phyloP scores from a whole-genome alignment of 2,329 filamentous ascomycete genomes.

The Aspergillus ochraceoroseus region DNA sequence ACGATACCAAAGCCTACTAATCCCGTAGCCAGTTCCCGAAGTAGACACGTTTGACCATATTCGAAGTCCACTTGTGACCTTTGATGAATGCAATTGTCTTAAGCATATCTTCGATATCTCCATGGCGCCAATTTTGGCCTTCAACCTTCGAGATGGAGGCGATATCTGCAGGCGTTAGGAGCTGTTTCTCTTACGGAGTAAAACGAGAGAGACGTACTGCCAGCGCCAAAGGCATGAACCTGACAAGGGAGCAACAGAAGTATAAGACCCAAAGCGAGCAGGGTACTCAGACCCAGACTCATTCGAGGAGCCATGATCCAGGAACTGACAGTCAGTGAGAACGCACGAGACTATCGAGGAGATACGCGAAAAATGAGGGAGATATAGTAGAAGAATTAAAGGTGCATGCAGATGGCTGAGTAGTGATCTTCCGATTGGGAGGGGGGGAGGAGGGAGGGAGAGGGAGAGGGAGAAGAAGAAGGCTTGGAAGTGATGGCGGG shows the following conservation, averaged over 20 bases:
- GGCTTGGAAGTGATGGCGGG: background rate
- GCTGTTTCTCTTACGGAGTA: background rate
- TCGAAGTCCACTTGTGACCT: conserved; percentile 78
- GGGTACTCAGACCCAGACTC: conserved; percentile 28
- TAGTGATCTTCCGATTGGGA: background rate
- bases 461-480: background rate
- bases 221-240: conserved; percentile 44
- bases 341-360: conserved; percentile 2
- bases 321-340: conserved; percentile 6
- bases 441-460: background rate
- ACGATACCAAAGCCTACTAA: conserved; percentile 48
- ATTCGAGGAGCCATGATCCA: conserved; percentile 17
- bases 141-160: conserved; percentile 49
- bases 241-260: conserved; percentile 37
- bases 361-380: too few relatives aligned
- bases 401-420: background rate
- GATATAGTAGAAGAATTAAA: too few relatives aligned
- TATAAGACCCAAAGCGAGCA: conserved; percentile 37
- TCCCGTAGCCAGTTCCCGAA: conserved; percentile 85
- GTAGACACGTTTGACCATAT: conserved; percentile 72
- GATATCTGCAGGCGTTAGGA: conserved; percentile 36
- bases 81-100: conserved; percentile 70
- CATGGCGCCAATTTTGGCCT: conserved; percentile 52
- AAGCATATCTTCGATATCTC: conserved; percentile 75
- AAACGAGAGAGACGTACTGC: conserved; percentile 33